Percentiles rank a stretch among this genome's conserved stretches.
phyloP scores from a whole-genome alignment of 2,329 filamentous ascomycete genomes.

The Epichloe elymi region DNA sequence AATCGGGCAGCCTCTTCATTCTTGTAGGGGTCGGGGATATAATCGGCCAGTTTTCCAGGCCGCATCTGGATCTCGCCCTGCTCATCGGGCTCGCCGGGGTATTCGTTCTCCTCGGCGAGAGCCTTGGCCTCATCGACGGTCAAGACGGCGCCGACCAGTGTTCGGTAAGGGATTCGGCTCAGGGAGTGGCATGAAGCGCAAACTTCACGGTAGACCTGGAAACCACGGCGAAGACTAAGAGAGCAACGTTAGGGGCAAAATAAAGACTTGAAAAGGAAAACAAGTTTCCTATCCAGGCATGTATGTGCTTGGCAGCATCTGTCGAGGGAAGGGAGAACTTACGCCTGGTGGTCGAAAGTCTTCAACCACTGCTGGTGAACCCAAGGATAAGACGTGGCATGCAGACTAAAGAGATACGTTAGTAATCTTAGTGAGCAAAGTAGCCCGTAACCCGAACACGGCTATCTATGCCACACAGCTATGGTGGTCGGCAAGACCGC shows the following conservation, averaged over 20 bases:
- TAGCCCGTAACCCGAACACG: conserved; percentile 7
- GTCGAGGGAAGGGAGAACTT: conserved; percentile 29
- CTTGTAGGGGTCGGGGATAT: conserved; percentile 90
- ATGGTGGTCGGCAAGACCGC: neutral
- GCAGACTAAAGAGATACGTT: conserved; percentile 50
- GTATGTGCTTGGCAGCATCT: neutral
- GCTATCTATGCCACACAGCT: conserved; percentile 21
- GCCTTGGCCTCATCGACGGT: conserved; percentile 97
- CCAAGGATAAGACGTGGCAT: conserved; percentile 88
- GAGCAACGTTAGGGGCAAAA: neutral
- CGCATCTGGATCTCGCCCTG: conserved; percentile 97
- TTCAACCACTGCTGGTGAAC: conserved; percentile 84
- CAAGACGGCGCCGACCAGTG: conserved; percentile 79
- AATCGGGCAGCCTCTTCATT: conserved; percentile 97
- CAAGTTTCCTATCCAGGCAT: neutral
- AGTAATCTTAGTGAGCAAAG: conserved; percentile 12
- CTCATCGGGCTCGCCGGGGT: conserved; percentile 95
- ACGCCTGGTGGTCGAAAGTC: conserved; percentile 95
- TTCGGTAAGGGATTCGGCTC: conserved; percentile 82
- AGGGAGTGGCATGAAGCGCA: conserved; percentile 97
- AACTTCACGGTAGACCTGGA: conserved; percentile 98
- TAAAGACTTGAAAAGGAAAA: neutral
- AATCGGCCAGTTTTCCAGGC: conserved; percentile 95
- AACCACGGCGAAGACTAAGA: conserved; percentile 83
- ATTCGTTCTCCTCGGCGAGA: conserved; percentile 95